A percentile compares a stretch with the other conserved stretches of the same genome.
These are phyloP conservation scores for Penicillium corylophilum DNA, from an alignment of 2,329 filamentous ascomycete species.

Conservation along the genomic window DNA sequence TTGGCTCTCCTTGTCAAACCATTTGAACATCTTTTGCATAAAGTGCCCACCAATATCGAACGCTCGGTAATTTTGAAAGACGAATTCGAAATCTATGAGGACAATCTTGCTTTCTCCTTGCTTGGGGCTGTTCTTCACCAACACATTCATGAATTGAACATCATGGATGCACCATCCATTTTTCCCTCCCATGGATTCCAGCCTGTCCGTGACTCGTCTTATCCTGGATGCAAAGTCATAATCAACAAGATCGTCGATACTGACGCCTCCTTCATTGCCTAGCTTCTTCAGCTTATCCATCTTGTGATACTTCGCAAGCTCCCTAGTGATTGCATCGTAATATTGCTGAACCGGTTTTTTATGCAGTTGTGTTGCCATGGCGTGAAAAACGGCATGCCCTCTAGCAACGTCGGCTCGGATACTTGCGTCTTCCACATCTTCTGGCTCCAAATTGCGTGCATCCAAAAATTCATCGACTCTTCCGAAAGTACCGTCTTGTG, in stretches of 20 bases:
- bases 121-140: constrained; percentile 18
- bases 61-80: constrained; percentile 22
- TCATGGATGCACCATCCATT: constrained; percentile 25
- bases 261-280: constrained; percentile 18
- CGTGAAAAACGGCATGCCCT: constrained; percentile 14
- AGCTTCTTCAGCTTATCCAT: constrained; percentile 21
- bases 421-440: constrained; percentile 17
- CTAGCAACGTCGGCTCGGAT: constrained; percentile 21
- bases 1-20: constrained; percentile 22
- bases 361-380: constrained; percentile 5
- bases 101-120: constrained; percentile 18
- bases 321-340: constrained; percentile 10
- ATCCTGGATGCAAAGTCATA: constrained; percentile 17
- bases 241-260: constrained; percentile 19
- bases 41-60: constrained; percentile 25
- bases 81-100: constrained; percentile 23
- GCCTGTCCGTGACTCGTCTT: constrained; percentile 7
- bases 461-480: constrained; percentile 22
- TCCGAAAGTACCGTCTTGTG: constrained; percentile 18
- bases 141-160: constrained; percentile 22
- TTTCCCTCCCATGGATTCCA: constrained; percentile 17
- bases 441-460: constrained; percentile 18
- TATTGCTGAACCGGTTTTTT: constrained; percentile 4
- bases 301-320: constrained; percentile 12
- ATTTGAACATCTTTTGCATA: constrained; percentile 27